Evolutionary conservation across 2,329 filamentous ascomycete genomes (phyloP).

Genomic region (Aureobasidium sp.): DNA sequence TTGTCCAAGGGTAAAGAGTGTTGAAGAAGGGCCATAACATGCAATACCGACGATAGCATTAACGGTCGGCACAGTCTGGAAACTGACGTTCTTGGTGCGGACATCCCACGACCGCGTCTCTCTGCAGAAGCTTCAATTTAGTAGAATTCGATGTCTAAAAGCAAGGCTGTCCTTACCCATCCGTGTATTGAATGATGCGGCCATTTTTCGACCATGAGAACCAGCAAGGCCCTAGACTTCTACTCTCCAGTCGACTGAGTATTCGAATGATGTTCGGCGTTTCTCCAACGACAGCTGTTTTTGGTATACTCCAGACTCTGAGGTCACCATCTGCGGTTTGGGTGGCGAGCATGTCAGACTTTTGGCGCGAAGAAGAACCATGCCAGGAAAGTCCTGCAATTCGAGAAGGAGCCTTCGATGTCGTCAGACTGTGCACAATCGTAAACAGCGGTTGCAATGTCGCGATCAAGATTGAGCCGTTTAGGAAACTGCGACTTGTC

Average conservation of each 20-base stretch:
- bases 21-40: conserved; percentile 84
- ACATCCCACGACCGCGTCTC: conserved; percentile 97
- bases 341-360: conserved; percentile 94
- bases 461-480: conserved; percentile 87
- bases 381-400: conserved; percentile 90
- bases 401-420: conserved; percentile 73
- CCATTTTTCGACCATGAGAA: conserved; percentile 98
- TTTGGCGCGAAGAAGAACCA: conserved; percentile 89
- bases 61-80: conserved; percentile 77
- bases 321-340: conserved; percentile 89
- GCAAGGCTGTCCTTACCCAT: conserved; percentile 58
- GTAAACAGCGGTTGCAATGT: conserved; percentile 87
- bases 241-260: conserved; percentile 71
- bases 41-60: conserved; percentile 75
- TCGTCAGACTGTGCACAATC: conserved; percentile 86
- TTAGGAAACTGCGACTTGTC: conserved; percentile 64
- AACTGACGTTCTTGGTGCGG: conserved; percentile 92
- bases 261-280: conserved; percentile 79
- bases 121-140: conserved; percentile 32
- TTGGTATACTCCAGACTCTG: conserved; percentile 93
- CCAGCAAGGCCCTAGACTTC: conserved; percentile 76
- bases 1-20: conserved; percentile 80
- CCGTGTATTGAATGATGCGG: conserved; percentile 84
- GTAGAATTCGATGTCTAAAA: neutral
- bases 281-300: conserved; percentile 63